Conservation (phyloP, 2,329 filamentous ascomycete genomes). For the Westerdykella ornata region DNA sequence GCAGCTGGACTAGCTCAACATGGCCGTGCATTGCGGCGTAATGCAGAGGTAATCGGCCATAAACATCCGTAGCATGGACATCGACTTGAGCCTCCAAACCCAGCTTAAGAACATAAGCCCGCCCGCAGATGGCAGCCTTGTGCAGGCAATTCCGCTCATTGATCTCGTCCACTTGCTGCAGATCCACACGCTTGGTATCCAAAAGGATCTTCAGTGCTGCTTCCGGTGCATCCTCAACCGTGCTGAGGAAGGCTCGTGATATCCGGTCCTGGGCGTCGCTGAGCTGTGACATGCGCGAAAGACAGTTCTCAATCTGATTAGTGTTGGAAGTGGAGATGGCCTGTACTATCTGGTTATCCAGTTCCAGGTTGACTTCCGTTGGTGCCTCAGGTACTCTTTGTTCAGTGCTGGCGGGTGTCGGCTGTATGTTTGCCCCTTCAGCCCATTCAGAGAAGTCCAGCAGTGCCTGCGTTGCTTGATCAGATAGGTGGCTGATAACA, state of each 20-base stretch:
- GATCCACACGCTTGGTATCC: constrained; percentile 73
- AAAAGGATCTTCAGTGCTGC: constrained; percentile 70
- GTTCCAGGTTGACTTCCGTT: constrained; percentile 73
- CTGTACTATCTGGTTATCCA: constrained; percentile 81
- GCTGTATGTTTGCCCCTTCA: constrained; percentile 88
- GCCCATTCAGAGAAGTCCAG: constrained; percentile 95
- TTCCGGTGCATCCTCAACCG: constrained; percentile 76
- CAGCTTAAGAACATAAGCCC: constrained; percentile 66
- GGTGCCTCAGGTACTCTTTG: constrained; percentile 24
- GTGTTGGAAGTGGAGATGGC: constrained; percentile 77
- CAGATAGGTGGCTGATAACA: constrained; percentile 92
- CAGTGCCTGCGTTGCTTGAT: constrained; percentile 92
- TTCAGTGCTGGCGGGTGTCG: constrained; percentile 31
- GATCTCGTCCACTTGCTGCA: constrained; percentile 94
- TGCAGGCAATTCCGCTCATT: constrained; percentile 96
- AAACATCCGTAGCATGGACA: constrained; percentile 78
- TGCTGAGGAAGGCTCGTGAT: constrained; percentile 83
- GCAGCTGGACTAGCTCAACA: constrained; percentile 69
- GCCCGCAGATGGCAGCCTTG: constrained; percentile 92
- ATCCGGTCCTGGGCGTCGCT: constrained; percentile 65
- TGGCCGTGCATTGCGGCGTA: constrained; percentile 95
- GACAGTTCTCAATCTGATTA: constrained; percentile 69
- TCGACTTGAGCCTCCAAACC: constrained; percentile 71
- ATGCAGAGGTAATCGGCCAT: constrained; percentile 86
- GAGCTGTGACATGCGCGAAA: constrained; percentile 61